Percentiles rank a stretch among this genome's conserved stretches.
Conservation (phyloP, 306 rosid genomes). For the Ormosia emarginata region DNA sequence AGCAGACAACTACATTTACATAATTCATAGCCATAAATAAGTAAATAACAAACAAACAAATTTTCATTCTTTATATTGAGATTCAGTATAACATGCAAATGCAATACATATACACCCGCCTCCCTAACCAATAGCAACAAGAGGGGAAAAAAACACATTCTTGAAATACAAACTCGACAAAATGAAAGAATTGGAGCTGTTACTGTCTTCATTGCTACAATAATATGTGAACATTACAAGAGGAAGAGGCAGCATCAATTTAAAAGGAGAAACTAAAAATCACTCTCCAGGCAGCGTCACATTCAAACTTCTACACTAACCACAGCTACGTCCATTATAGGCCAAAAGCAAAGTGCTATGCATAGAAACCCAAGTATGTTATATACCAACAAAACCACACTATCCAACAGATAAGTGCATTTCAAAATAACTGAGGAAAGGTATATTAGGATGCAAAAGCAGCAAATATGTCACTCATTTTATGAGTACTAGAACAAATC, state of each 20-base stretch:
- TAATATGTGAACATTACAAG: constrained; percentile 48
- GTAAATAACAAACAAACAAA: constrained; percentile 51
- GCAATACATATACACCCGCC: constrained; percentile 71
- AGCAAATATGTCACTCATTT: constrained; percentile 24
- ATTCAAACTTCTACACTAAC: constrained; percentile 57
- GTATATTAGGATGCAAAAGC: constrained; percentile 35
- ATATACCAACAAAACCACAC: constrained; percentile 53
- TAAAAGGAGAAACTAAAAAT: constrained; percentile 35
- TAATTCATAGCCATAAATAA: constrained; percentile 20
- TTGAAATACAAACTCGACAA: constrained; percentile 50
- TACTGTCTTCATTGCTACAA: constrained; percentile 47
- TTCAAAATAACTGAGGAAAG: constrained; percentile 46
- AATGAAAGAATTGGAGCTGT: constrained; percentile 67
- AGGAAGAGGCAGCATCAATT: constrained; percentile 48
- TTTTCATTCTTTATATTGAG: constrained; percentile 52
- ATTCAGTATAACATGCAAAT: constrained; percentile 48
- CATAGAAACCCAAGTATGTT: constrained; percentile 47
- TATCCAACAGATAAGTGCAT: constrained; percentile 38
- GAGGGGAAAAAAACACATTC: constrained; percentile 15
- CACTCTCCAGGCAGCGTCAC: constrained; percentile 78
- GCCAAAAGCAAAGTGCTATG: constrained; percentile 45
- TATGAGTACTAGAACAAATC: constrained; percentile 64
- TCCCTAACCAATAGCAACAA: constrained; percentile 39
- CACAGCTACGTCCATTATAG: constrained; percentile 51
- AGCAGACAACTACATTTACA: neutral